Evolutionary conservation across 208 protist species (phyloP).

Genomic region (Crithidia sp.): DNA sequence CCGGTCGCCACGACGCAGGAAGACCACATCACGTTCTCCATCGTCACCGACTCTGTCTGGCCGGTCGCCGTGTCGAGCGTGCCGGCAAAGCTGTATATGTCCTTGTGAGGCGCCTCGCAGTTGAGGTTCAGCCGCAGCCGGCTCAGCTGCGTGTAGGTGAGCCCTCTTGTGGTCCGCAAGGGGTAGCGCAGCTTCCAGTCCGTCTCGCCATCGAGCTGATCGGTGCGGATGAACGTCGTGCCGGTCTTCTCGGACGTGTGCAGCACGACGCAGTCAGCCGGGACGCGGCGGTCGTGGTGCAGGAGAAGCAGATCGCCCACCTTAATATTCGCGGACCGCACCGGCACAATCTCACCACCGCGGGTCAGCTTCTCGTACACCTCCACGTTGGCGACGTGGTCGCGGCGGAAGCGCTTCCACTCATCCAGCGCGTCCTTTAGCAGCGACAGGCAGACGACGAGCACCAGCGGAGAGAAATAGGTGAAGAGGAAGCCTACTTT

Average conservation of each 20-base stretch:
- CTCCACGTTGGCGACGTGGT: constrained; percentile 84
- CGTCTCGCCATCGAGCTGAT: constrained; percentile 99
- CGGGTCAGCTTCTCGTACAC: constrained; percentile 67
- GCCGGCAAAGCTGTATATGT: constrained; percentile 97
- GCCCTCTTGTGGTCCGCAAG: constrained; percentile 54
- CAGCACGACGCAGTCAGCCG: constrained; percentile 97
- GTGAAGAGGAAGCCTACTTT: constrained; percentile 95
- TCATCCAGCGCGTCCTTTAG: constrained; percentile 96
- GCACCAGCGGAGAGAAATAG: constrained; percentile 94
- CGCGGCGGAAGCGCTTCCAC: constrained; percentile 90
- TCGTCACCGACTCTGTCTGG: constrained; percentile 72
- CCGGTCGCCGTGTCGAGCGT: constrained; percentile 60
- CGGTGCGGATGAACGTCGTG: constrained; percentile 97
- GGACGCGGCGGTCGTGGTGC: constrained; percentile 93
- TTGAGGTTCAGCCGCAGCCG: constrained; percentile 64
- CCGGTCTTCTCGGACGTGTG: constrained; percentile 95
- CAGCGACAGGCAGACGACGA: constrained; percentile 92
- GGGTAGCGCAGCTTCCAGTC: constrained; percentile 97
- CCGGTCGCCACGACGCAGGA: constrained; percentile 97
- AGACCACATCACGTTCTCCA: constrained; percentile 98
- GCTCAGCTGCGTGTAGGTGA: constrained; percentile 38
- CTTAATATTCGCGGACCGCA: constrained; percentile 87
- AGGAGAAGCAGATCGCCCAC: constrained; percentile 96
- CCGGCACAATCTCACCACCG: constrained; percentile 45
- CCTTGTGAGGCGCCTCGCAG: constrained; percentile 89